Evolutionary conservation across 1,284 basidiomycete species (phyloP).

Genomic region (Xanthoconium separans): DNA sequence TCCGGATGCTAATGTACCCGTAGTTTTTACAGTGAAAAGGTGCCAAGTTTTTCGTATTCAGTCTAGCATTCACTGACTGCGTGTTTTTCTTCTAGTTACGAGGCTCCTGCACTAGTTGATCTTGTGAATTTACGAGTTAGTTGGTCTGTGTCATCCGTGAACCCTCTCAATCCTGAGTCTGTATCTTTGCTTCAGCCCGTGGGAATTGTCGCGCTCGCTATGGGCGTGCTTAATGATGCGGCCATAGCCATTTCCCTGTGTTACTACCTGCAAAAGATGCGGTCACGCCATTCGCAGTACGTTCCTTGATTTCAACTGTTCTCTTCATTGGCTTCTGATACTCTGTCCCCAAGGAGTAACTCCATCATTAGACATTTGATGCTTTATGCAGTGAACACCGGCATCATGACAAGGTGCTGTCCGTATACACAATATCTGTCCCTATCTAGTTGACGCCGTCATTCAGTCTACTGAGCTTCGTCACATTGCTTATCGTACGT

Average conservation of each 20-base stretch:
- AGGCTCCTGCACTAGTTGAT: slow-evolving; percentile 8
- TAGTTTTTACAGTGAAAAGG: slow-evolving; percentile 49
- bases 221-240: slow-evolving; percentile 48
- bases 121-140: slow-evolving; percentile 20
- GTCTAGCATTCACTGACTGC: slow-evolving; percentile 19
- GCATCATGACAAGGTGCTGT: slow-evolving; percentile 58
- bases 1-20: slow-evolving; percentile 1
- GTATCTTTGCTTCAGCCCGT: slow-evolving; percentile 31
- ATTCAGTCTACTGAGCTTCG: slow-evolving; percentile 55
- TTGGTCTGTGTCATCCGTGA: neutral
- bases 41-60: slow-evolving; percentile 25
- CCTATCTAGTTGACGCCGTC: slow-evolving; percentile 4
- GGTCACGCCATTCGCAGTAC: slow-evolving; percentile 39
- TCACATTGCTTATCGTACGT: slow-evolving; percentile 56
- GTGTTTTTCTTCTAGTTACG: slow-evolving; percentile 8
- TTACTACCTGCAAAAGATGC: slow-evolving; percentile 50
- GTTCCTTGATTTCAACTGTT: neutral
- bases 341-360: slow-evolving; percentile 46
- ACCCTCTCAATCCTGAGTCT: neutral
- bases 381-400: slow-evolving; percentile 47
- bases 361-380: slow-evolving; percentile 55
- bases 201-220: slow-evolving; percentile 42
- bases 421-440: neutral
- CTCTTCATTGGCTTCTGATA: neutral
- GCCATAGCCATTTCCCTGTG: slow-evolving; percentile 48